phyloP scores from a whole-genome alignment of 352 stramenopile genomes.

The Pythium aquatile region DNA sequence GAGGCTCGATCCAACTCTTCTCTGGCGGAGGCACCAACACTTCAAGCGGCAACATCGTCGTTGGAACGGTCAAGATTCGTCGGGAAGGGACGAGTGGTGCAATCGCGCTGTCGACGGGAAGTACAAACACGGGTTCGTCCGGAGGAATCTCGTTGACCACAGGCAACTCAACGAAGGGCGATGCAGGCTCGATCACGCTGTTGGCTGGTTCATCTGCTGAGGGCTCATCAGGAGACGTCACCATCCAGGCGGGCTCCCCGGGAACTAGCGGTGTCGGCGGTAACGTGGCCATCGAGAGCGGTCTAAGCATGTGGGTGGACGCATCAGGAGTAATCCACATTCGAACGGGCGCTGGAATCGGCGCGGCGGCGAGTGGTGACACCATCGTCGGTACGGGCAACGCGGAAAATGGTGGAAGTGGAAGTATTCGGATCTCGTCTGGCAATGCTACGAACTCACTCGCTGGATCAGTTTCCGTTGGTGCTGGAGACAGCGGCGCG shows the following conservation, averaged over 20 bases:
- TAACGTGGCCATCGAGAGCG: slow-evolving; percentile 19
- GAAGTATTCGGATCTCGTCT: slow-evolving; percentile 12
- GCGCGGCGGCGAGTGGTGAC: slow-evolving; percentile 36
- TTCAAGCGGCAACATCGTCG: slow-evolving; percentile 51
- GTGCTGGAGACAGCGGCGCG: slow-evolving; percentile 7
- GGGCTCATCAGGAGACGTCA: slow-evolving; percentile 45
- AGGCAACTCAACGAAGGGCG: slow-evolving; percentile 29
- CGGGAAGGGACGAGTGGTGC: slow-evolving; percentile 28
- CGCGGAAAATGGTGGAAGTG: slow-evolving; percentile 23
- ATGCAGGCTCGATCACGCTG: slow-evolving; percentile 46
- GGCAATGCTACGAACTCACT: slow-evolving; percentile 31
- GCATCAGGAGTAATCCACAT: slow-evolving; percentile 7
- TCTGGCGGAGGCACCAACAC: slow-evolving; percentile 41
- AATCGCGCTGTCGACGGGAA: slow-evolving; percentile 36
- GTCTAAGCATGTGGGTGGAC: not conserved
- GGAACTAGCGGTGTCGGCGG: slow-evolving; percentile 20
- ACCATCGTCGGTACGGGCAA: slow-evolving; percentile 51
- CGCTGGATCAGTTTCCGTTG: slow-evolving; percentile 36
- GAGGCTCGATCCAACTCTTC: slow-evolving; percentile 45
- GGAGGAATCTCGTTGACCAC: slow-evolving; percentile 44
- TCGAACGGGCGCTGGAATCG: not conserved
- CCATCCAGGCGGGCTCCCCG: slow-evolving; percentile 38
- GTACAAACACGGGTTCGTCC: slow-evolving; percentile 24
- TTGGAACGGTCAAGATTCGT: slow-evolving; percentile 28
- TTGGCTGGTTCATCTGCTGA: slow-evolving; percentile 38